These are phyloP conservation scores for Verticillium nonalfalfae DNA, from an alignment of 2,329 filamentous ascomycete species.

Conservation along the genomic window DNA sequence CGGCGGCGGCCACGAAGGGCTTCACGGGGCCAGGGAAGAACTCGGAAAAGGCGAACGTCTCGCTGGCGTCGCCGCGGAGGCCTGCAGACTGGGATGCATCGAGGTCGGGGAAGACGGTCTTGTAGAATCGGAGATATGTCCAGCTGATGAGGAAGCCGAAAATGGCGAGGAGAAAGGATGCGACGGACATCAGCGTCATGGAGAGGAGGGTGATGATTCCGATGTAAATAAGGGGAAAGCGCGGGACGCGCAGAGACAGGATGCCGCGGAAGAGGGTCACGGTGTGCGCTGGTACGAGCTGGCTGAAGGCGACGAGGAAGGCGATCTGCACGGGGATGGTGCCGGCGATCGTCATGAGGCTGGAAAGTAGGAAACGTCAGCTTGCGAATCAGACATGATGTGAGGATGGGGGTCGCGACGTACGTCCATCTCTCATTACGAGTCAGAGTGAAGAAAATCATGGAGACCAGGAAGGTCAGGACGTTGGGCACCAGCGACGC, in stretches of 20 bases:
- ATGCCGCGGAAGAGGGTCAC: slow-evolving; percentile 88
- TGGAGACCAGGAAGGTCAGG: slow-evolving; percentile 65
- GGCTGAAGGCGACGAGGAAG: slow-evolving; percentile 95
- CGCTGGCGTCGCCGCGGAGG: slow-evolving; percentile 85
- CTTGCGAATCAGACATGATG: slow-evolving; percentile 4
- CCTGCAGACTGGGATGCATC: slow-evolving; percentile 53
- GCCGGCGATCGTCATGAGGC: slow-evolving; percentile 76
- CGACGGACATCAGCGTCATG: slow-evolving; percentile 55
- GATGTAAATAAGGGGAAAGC: slow-evolving; percentile 67
- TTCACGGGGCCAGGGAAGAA: slow-evolving; percentile 88
- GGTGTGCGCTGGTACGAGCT: slow-evolving; percentile 94
- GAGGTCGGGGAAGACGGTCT: slow-evolving; percentile 64
- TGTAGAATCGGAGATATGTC: slow-evolving; percentile 96
- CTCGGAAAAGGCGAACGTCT: slow-evolving; percentile 92
- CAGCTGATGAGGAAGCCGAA: slow-evolving; percentile 83
- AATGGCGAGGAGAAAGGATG: slow-evolving; percentile 71
- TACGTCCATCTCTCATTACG: slow-evolving; percentile 64
- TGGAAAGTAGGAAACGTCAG: slow-evolving; percentile 28
- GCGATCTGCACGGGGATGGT: slow-evolving; percentile 85
- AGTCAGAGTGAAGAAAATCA: slow-evolving; percentile 66
- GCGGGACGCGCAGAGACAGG: slow-evolving; percentile 77
- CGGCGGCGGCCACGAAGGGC: slow-evolving; percentile 66
- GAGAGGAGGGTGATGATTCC: slow-evolving; percentile 61
- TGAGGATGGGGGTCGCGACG: slow-evolving; percentile 22
- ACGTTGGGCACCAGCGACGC: slow-evolving; percentile 75